Evolutionary conservation across 345 rosid genomes (phyloP), one percentile per base, ranked within the genome.

Genomic region (Moricandia arvensis): DNA sequence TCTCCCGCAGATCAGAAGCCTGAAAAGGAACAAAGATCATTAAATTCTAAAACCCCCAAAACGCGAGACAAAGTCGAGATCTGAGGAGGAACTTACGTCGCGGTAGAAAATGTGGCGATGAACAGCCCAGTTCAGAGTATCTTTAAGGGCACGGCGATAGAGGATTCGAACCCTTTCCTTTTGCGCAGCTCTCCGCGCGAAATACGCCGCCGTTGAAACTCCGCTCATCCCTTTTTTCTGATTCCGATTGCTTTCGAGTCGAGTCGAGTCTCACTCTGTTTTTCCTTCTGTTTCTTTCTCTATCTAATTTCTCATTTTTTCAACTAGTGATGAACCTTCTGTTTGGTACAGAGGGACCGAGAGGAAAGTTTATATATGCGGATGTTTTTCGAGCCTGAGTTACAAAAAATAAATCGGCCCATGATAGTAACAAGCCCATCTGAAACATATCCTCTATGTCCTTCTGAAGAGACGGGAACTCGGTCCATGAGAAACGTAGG

Each of bases 111-210:
- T 92, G 76, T 90, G 93, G 81, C 97, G 97, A 83, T 89, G 98
- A 45, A 95, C 99, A 67, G 97, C 96, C 98, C 99, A 92, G 83
- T 90, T 90, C 54, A 95, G 97, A 49, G 90, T 87, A 75, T 95
- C 98, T 80, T 87, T 92, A 37, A 95, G 94, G 43, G 99, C 97
- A 47, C 96, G 96, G 62, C 98, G 87, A 80, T 95, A 92, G 43
- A 95, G 97, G 82, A 95, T 90, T 81, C 91, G 84, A 60, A 89
- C 97, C 78, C 90, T 86, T 86, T 92, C 93, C 84, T 84, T 90
- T 83, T 95, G 97, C 26, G 91, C 92, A 13, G 98, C 97, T 80
- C 97, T 78, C 82, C 99, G 87, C 11, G 87, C 89, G 16, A 90
- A 18, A 72, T 95, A 90, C 74, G 85, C 93, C 41, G 90, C 93